Evolutionary conservation across 1,284 basidiomycete species (phyloP).

Genomic region (Taiwanofungus camphoratus): DNA sequence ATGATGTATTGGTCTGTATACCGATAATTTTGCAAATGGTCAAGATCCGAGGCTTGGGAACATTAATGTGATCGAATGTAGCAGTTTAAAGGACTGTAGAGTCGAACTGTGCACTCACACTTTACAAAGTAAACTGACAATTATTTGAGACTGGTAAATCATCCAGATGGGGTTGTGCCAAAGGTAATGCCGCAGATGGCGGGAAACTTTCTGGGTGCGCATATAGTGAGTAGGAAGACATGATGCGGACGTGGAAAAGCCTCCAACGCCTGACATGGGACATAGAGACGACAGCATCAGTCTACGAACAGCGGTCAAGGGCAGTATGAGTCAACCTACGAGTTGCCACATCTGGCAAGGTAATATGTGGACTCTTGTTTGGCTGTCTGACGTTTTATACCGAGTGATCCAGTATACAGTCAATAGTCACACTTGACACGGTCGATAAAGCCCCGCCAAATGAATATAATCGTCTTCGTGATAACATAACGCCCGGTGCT

Average conservation of each 20-base stretch:
- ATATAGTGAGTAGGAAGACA: not conserved
- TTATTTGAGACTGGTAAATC: not conserved
- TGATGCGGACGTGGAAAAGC: too few relatives aligned
- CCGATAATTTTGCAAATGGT: conserved; percentile 3
- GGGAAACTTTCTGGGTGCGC: too few relatives aligned
- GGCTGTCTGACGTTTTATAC: not conserved
- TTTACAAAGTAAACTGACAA: not conserved
- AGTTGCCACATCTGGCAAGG: conserved; percentile 2
- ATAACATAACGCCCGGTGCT: too few relatives aligned
- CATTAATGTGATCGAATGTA: not conserved
- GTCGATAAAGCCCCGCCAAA: too few relatives aligned
- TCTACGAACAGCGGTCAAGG: conserved; percentile 1
- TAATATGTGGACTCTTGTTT: conserved; percentile 4
- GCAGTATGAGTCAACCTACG: conserved; percentile 5
- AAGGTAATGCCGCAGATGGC: too few relatives aligned
- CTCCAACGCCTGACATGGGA: too few relatives aligned
- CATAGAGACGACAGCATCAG: too few relatives aligned
- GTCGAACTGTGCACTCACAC: conserved; percentile 1
- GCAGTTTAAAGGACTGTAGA: conserved; percentile 3
- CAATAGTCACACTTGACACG: too few relatives aligned
- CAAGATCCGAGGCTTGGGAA: not conserved
- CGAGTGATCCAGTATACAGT: too few relatives aligned
- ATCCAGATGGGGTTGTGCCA: too few relatives aligned
- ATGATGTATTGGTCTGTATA: conserved; percentile 14
- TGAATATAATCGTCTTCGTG: too few relatives aligned